phyloP scores from a whole-genome alignment of 352 stramenopile species.

The Globisporangium ultimum region DNA sequence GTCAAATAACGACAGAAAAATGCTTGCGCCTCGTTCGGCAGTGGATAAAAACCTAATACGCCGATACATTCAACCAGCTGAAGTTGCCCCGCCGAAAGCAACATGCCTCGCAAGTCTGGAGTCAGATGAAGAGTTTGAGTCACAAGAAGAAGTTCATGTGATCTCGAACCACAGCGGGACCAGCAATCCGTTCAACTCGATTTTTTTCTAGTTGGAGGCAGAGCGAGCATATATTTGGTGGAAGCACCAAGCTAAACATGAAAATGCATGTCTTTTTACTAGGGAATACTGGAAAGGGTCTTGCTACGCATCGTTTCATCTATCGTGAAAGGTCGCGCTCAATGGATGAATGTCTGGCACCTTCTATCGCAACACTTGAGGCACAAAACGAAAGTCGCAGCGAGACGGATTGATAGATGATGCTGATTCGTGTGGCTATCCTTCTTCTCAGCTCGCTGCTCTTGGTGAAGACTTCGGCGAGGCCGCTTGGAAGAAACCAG shows the following conservation, averaged over 20 bases:
- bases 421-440: slow-evolving; percentile 2
- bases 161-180: slow-evolving; percentile 11
- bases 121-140: not conserved
- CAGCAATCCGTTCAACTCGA: slow-evolving; percentile 22
- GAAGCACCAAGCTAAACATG: no score
- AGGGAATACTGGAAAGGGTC: no score
- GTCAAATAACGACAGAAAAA: not conserved
- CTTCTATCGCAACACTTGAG: not conserved
- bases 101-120: no score
- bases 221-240: no score
- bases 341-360: not conserved
- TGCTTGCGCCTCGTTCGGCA: slow-evolving; percentile 6
- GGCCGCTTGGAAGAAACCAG: slow-evolving; percentile 2
- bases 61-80: not conserved
- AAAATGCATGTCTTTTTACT: no score
- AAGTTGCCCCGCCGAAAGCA: not conserved
- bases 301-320: not conserved
- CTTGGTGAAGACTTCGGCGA: not conserved
- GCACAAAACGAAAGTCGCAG: not conserved
- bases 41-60: slow-evolving; percentile 15
- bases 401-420: not conserved
- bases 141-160: slow-evolving; percentile 11
- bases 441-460: slow-evolving; percentile 1
- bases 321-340: not conserved
- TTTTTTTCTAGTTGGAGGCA: slow-evolving; percentile 31